A percentile compares a stretch with the other conserved stretches of the same genome.
Conservation (phyloP, 441 rosid species). For the Euphorbia corollata region DNA sequence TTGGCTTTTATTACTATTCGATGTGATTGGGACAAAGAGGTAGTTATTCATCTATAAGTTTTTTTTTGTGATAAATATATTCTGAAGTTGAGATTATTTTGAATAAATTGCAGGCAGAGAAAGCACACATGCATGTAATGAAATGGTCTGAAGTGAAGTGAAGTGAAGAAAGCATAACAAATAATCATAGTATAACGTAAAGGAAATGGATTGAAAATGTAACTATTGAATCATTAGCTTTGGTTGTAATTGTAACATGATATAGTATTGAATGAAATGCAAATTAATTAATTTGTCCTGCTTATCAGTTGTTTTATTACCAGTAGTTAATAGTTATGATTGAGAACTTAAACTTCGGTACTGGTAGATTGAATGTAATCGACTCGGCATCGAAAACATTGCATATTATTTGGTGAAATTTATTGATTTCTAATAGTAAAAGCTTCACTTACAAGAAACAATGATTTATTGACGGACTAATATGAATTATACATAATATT, state of each 20-base stretch:
- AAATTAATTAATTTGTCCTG: neutral
- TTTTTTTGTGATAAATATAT: neutral
- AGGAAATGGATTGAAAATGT: neutral
- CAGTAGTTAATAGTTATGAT: too few relatives aligned
- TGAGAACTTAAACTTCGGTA: too few relatives aligned
- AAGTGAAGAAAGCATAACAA: slow-evolving; percentile 5
- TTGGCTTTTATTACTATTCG: slow-evolving; percentile 42
- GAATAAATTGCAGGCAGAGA: slow-evolving; percentile 47
- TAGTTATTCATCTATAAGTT: slow-evolving; percentile 9
- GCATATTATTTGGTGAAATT: too few relatives aligned
- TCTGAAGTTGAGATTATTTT: neutral
- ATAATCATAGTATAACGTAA: neutral
- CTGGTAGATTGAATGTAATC: too few relatives aligned
- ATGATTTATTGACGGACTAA: too few relatives aligned
- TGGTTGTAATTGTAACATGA: neutral
- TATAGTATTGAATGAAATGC: neutral
- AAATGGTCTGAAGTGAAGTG: slow-evolving; percentile 45
- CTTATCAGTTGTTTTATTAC: too few relatives aligned
- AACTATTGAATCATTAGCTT: too few relatives aligned
- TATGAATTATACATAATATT: too few relatives aligned
- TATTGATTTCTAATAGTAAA: too few relatives aligned
- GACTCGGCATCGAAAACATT: too few relatives aligned
- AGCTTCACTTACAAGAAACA: too few relatives aligned
- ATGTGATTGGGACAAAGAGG: slow-evolving; percentile 91
- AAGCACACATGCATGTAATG: slow-evolving; percentile 43